These are phyloP conservation scores for Apiospora rasikravindrae DNA, from an alignment of 2,329 filamentous ascomycete genomes.

Conservation along the genomic window DNA sequence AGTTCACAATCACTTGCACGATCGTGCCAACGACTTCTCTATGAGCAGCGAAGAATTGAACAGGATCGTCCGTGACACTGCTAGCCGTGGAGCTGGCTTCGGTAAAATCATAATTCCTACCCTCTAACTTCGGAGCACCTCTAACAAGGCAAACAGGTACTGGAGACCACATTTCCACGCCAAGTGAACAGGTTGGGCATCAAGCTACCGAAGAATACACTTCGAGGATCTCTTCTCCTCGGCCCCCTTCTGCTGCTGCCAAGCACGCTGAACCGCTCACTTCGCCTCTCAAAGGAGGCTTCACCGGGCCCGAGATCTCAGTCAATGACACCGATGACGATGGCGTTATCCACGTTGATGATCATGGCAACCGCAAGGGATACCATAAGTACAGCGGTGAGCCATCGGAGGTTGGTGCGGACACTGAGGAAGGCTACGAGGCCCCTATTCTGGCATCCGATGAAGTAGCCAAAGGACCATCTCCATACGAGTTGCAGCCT, in stretches of 20 bases:
- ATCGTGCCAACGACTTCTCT: conserved; percentile 73
- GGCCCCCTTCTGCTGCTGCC: conserved; percentile 52
- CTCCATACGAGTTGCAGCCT: conserved; percentile 72
- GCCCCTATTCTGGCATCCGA: conserved; percentile 89
- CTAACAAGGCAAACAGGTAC: conserved; percentile 59
- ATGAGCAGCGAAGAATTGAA: conserved; percentile 91
- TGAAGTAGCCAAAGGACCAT: conserved; percentile 77
- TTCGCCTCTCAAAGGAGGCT: conserved; percentile 40
- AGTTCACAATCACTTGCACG: conserved; percentile 60
- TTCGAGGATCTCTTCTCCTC: conserved; percentile 75
- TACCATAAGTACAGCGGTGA: conserved; percentile 51
- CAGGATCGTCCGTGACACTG: conserved; percentile 81
- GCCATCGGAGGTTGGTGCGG: conserved; percentile 57
- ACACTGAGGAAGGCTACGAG: conserved; percentile 64
- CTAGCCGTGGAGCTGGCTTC: conserved; percentile 56
- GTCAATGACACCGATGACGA: conserved; percentile 49
- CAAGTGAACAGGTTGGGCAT: conserved; percentile 90
- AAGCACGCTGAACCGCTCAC: conserved; percentile 40
- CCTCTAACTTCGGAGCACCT: conserved; percentile 37
- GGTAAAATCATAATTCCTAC: conserved; percentile 47
- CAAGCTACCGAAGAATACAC: conserved; percentile 85
- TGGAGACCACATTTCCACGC: conserved; percentile 70
- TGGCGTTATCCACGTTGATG: conserved; percentile 78
- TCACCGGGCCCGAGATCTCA: conserved; percentile 31
- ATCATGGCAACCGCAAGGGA: conserved; percentile 55